Base-by-base conservation (phyloP, 345 rosid genomes). In the Lepidium sativum region DNA sequence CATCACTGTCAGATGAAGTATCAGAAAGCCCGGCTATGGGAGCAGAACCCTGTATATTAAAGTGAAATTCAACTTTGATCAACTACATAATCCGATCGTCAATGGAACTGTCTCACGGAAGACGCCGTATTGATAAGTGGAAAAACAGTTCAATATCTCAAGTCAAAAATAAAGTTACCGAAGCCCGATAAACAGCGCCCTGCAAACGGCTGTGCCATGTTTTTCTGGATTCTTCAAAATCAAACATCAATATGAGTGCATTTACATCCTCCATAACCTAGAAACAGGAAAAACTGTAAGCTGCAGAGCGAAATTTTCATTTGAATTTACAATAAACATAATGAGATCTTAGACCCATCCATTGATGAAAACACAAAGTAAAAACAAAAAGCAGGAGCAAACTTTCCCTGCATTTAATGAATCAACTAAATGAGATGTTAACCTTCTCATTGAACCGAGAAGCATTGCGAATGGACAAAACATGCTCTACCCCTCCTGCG, bases 201-300 rank as follows among this genome's bases (percentile, higher is more conserved):
- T 83, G 98, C 80, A 92, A 79, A 54, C 90, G 89, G 59, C 77
- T 86, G 71, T 87, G 87, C 98, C 98, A 92, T 54, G 70, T 78
- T 76, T 80, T 83, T 70, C 73, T 77, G 39, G 83, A 83, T 47
- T 90, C 92, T 64, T 86, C 86, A 41, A 83, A 77, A 63, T 88
- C 97, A 72, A 82, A 90, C 69, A 71, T 73, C 50, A 90, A 52
- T 67, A 94, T 81, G 53, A 90, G 52, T 37, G 97, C 87, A 80
- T 76, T 90, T 48, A 59, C 84, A 81, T 90, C 97, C 79, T 94
- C 97, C 65, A 94, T 72, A 45, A 87, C 86, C 99, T 94, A 49
- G 25, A 80, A 25, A 51, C 29, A 53, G 60, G 58, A 13, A 39
- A 48, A 27, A 33, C 12, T 50, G 6, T 32, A 71, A 34, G 23